Evolutionary conservation across 371 early-diverging fungal species (phyloP).

Genomic region (Phascolomyces articulosus): DNA sequence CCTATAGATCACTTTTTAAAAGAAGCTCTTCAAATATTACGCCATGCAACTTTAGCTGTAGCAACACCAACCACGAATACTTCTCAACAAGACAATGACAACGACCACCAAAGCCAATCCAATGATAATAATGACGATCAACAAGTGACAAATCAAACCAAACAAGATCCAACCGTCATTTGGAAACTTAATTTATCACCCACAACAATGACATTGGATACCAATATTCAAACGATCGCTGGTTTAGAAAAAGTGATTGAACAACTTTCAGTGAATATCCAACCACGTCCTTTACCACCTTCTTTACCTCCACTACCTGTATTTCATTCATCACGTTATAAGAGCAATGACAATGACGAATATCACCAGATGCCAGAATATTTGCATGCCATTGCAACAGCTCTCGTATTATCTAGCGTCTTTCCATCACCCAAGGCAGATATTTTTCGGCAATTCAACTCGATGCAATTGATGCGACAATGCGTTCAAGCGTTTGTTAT

Average conservation of each 20-base stretch:
- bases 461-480: constrained; percentile 42
- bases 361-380: constrained; percentile 24
- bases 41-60: constrained; percentile 16
- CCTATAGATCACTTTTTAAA: constrained; percentile 21
- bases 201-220: constrained; percentile 48
- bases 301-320: background rate
- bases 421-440: constrained; percentile 18
- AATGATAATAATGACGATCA: constrained; percentile 14
- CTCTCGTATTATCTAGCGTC: constrained; percentile 18
- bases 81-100: background rate
- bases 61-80: background rate
- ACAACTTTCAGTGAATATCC: constrained; percentile 42
- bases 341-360: no score
- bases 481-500: constrained; percentile 45
- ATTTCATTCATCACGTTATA: no score
- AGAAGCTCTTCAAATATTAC: constrained; percentile 23
- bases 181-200: constrained; percentile 50
- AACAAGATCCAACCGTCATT: constrained; percentile 31
- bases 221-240: constrained; percentile 47
- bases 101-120: constrained; percentile 1
- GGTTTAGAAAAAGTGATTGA: constrained; percentile 51
- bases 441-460: constrained; percentile 34
- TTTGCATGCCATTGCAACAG: constrained; percentile 25
- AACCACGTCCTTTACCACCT: constrained; percentile 30
- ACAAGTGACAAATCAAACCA: background rate